phyloP scores from a whole-genome alignment of 768 basidiomycete species.

The Lentinula guzmanii region DNA sequence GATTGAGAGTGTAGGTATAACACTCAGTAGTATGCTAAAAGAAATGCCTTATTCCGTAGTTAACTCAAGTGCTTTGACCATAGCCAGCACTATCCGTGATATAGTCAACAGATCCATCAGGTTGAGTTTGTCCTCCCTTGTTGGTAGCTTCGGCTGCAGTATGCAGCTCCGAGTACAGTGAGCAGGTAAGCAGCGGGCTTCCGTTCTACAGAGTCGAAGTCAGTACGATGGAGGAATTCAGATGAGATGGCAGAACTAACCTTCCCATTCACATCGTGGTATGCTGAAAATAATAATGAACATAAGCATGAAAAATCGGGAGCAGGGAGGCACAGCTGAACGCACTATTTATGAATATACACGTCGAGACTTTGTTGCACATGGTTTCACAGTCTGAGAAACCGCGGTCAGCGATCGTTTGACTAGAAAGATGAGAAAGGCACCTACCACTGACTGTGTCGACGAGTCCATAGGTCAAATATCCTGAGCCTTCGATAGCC shows the following conservation, averaged over 20 bases:
- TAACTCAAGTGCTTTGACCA: conserved; percentile 14
- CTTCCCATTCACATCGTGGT: conserved; percentile 31
- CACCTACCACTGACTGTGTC: conserved; percentile 23
- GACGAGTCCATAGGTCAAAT: conserved; percentile 28
- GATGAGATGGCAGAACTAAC: conserved; percentile 10
- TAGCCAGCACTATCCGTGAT: conserved; percentile 37
- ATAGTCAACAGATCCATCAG: conserved; percentile 32
- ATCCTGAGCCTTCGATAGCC: conserved; percentile 26
- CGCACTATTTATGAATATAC: conserved; percentile 27
- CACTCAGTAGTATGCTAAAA: too few relatives aligned
- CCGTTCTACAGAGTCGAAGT: conserved; percentile 16
- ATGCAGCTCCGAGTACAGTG: conserved; percentile 30
- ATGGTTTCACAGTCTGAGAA: conserved; percentile 24
- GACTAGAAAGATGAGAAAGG: neutral
- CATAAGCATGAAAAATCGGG: neutral
- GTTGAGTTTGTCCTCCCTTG: conserved; percentile 35
- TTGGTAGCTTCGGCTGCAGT: conserved; percentile 29
- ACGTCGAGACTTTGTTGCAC: conserved; percentile 24
- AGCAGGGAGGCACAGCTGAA: neutral
- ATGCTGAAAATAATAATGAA: conserved; percentile 14
- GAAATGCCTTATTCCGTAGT: too few relatives aligned
- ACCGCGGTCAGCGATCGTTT: too few relatives aligned
- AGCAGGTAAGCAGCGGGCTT: conserved; percentile 28
- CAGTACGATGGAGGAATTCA: neutral
- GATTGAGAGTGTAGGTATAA: too few relatives aligned